phyloP scores from a whole-genome alignment of 345 rosid species.

The Diplotaxis tenuifolia region DNA sequence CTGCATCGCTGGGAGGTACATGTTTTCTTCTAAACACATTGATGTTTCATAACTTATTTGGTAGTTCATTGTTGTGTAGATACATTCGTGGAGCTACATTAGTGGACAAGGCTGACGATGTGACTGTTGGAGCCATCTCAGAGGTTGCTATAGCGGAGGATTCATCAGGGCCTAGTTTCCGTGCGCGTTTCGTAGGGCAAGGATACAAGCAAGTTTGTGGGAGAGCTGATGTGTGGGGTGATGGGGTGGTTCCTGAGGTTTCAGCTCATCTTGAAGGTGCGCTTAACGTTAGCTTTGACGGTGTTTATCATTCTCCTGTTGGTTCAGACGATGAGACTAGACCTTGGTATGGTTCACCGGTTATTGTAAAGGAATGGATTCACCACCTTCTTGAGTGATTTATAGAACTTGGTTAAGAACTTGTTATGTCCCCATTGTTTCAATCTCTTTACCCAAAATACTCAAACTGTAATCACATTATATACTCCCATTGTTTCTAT shows the following conservation, averaged over 20 bases:
- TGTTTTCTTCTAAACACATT: not conserved
- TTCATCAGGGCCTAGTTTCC: constrained; percentile 42
- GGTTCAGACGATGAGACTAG: constrained; percentile 70
- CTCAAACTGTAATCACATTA: not conserved
- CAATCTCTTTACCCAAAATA: not conserved
- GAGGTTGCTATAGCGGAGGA: constrained; percentile 46
- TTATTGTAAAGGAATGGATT: constrained; percentile 66
- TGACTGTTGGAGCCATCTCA: constrained; percentile 41
- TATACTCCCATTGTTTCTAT: no score
- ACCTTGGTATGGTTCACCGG: constrained; percentile 93
- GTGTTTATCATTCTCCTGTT: constrained; percentile 89
- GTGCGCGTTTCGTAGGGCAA: constrained; percentile 86
- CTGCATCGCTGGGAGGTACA: constrained; percentile 93
- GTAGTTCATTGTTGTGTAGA: not conserved
- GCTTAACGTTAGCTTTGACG: constrained; percentile 67
- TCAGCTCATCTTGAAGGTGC: constrained; percentile 88
- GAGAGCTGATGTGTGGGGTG: constrained; percentile 93
- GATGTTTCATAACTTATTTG: not conserved
- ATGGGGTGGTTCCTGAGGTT: constrained; percentile 88
- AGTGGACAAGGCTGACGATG: constrained; percentile 47
- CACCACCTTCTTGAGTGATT: constrained; percentile 58
- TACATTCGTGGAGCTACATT: constrained; percentile 49
- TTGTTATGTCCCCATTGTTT: not conserved
- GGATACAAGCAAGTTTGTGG: constrained; percentile 97
- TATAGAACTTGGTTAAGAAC: constrained; percentile 1